Conservation (phyloP, 768 basidiomycete species). For the Leucosporidium scottii region DNA sequence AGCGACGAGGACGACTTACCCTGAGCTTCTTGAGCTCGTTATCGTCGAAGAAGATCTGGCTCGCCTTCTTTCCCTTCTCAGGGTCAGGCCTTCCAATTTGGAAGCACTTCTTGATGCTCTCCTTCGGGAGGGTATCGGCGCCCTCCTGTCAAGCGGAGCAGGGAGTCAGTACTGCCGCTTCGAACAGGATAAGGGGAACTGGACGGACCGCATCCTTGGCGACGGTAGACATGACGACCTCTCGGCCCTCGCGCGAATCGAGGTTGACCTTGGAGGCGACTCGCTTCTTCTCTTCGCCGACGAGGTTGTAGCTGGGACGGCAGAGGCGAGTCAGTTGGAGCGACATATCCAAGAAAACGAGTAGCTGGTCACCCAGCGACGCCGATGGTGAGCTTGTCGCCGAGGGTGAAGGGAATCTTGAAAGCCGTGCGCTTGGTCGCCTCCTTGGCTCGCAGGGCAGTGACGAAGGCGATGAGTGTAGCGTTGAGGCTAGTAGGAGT, state of each 20-base stretch:
- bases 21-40: constrained; percentile 34
- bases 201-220: constrained; percentile 67
- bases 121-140: constrained; percentile 37
- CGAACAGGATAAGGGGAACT: neutral
- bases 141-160: constrained; percentile 35
- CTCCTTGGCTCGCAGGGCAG: constrained; percentile 69
- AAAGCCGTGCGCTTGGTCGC: constrained; percentile 75
- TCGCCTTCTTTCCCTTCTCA: constrained; percentile 25
- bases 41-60: constrained; percentile 34
- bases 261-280: constrained; percentile 67
- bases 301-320: constrained; percentile 70
- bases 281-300: constrained; percentile 82
- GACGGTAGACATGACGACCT: constrained; percentile 60
- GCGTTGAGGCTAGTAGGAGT: constrained; percentile 53
- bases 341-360: neutral
- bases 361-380: constrained; percentile 41
- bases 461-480: constrained; percentile 42
- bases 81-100: constrained; percentile 40
- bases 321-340: neutral
- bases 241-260: constrained; percentile 35
- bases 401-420: constrained; percentile 72
- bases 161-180: neutral
- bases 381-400: constrained; percentile 43
- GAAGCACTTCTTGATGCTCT: constrained; percentile 43
- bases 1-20: neutral